phyloP scores from a whole-genome alignment of 2,329 filamentous ascomycete genomes.

The Pseudocercospora vitis region DNA sequence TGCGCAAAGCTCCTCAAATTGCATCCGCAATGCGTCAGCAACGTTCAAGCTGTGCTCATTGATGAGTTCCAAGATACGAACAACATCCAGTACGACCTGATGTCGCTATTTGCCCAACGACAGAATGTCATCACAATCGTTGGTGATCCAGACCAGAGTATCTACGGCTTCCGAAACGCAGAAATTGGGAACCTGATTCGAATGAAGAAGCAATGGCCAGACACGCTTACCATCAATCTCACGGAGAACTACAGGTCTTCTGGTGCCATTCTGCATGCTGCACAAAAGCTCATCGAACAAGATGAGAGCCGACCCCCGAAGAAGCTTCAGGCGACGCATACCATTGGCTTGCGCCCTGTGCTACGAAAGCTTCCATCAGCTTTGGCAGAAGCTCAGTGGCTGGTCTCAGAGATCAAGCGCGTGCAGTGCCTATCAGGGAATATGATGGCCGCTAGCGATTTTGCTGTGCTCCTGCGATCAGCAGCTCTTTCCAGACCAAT shows the following conservation, averaged over 20 bases:
- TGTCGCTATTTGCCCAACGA: constrained; percentile 77
- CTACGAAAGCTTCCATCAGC: constrained; percentile 71
- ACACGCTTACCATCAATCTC: constrained; percentile 78
- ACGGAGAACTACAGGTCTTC: constrained; percentile 96
- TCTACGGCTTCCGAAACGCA: constrained; percentile 92
- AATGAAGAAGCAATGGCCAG: constrained; percentile 72
- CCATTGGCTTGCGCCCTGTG: constrained; percentile 75
- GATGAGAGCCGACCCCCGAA: constrained; percentile 80
- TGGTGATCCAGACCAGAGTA: constrained; percentile 95
- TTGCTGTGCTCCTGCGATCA: constrained; percentile 84
- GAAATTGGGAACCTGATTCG: constrained; percentile 85
- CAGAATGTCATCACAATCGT: constrained; percentile 84
- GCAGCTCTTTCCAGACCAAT: constrained; percentile 81
- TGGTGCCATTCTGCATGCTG: constrained; percentile 75
- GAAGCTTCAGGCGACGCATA: constrained; percentile 74
- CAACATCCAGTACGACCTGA: constrained; percentile 88
- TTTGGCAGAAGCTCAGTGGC: constrained; percentile 78
- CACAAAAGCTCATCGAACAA: constrained; percentile 86
- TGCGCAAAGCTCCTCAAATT: constrained; percentile 75
- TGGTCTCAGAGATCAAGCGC: constrained; percentile 78
- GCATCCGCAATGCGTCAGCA: constrained; percentile 78
- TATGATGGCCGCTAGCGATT: constrained; percentile 72
- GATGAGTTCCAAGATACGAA: constrained; percentile 99
- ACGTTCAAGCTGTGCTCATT: constrained; percentile 86
- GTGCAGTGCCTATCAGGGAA: constrained; percentile 68